Evolutionary conservation across 495 filamentous ascomycete genomes (phyloP).

Genomic region (Durotheca rogersii): DNA sequence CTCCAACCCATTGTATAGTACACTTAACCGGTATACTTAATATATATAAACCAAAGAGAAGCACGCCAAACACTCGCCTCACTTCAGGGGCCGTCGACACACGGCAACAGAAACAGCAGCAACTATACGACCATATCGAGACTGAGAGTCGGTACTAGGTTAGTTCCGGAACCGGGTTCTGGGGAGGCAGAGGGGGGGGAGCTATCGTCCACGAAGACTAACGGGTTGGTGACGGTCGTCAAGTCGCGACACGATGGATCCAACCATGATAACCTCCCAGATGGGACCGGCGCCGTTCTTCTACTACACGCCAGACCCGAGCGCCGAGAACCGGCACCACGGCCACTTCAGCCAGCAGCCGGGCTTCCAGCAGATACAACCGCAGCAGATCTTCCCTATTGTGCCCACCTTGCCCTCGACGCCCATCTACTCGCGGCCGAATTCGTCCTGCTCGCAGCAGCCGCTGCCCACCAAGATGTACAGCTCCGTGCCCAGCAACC

Average conservation of each 20-base stretch:
- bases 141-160: conserved; percentile 21
- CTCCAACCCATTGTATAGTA: conserved; percentile 45
- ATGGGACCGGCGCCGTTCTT: conserved; percentile 82
- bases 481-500: conserved; percentile 54
- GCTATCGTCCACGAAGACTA: conserved; percentile 13
- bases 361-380: conserved; percentile 45
- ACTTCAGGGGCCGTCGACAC: too few species aligned
- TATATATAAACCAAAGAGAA: conserved; percentile 39
- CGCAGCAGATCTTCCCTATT: conserved; percentile 54
- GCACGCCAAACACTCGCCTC: too few species aligned
- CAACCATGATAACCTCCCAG: conserved; percentile 51
- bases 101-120: too few species aligned
- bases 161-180: conserved; percentile 4
- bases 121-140: conserved; percentile 1
- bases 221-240: conserved; percentile 20
- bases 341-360: conserved; percentile 82
- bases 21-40: conserved; percentile 46
- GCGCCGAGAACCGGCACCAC: conserved; percentile 73
- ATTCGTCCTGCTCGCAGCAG: conserved; percentile 60
- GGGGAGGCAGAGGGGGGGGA: too few species aligned
- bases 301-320: conserved; percentile 84
- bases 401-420: conserved; percentile 60
- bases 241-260: conserved; percentile 43
- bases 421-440: conserved; percentile 73
- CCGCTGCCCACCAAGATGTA: conserved; percentile 64